These are phyloP conservation scores for Xylaria sp. DNA, from an alignment of 495 filamentous ascomycete genomes.

Conservation along the genomic window DNA sequence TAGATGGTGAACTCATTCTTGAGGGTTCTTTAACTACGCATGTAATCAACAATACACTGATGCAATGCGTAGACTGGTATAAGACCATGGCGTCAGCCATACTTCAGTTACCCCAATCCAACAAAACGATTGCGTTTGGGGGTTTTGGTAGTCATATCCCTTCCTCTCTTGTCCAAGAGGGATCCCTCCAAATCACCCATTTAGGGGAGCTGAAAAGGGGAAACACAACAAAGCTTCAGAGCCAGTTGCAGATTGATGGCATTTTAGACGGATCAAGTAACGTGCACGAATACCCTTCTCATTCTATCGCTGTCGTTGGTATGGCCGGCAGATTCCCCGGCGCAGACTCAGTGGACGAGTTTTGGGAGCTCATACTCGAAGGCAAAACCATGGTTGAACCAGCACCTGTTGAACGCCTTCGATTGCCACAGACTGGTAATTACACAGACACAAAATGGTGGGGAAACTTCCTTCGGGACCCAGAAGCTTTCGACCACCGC, in stretches of 20 bases:
- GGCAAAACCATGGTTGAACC: constrained; percentile 28
- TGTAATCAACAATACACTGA: constrained; percentile 11
- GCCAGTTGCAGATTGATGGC: neutral
- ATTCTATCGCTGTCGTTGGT: constrained; percentile 54
- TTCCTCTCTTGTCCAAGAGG: neutral
- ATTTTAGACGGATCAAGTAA: neutral
- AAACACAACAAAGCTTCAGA: neutral
- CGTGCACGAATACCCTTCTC: constrained; percentile 16
- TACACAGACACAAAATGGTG: constrained; percentile 31
- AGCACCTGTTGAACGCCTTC: constrained; percentile 20
- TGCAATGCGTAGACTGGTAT: constrained; percentile 11
- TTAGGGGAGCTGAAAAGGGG: neutral
- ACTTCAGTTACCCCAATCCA: neutral
- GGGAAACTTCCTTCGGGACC: constrained; percentile 44
- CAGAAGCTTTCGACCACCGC: constrained; percentile 40
- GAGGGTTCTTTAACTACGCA: constrained; percentile 16
- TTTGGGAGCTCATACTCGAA: constrained; percentile 37
- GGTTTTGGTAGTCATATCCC: constrained; percentile 17
- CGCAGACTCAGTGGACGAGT: constrained; percentile 36
- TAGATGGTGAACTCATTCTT: constrained; percentile 27
- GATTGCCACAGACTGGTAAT: constrained; percentile 34
- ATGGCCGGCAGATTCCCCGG: constrained; percentile 57
- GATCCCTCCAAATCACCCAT: neutral
- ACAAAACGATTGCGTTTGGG: neutral
- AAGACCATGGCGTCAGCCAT: constrained; percentile 1